phyloP scores from a whole-genome alignment of 1,284 basidiomycete genomes.

The Kwoniella shivajii region DNA sequence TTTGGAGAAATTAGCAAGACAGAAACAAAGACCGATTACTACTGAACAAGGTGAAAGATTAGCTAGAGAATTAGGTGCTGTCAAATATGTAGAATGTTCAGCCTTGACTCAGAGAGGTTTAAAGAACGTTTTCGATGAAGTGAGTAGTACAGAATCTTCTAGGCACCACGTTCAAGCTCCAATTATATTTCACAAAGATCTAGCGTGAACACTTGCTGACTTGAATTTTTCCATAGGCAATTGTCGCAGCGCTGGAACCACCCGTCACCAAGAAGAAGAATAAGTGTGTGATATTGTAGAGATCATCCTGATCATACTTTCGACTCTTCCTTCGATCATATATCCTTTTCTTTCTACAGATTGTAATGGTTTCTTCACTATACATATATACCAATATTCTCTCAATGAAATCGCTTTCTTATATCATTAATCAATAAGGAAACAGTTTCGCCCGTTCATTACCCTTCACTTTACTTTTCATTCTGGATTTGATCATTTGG shows the following conservation, averaged over 20 bases:
- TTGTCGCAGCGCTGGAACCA: constrained; percentile 96
- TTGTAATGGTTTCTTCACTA: too few species aligned
- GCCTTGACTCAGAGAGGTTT: constrained; percentile 98
- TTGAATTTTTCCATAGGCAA: constrained; percentile 68
- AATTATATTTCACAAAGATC: not conserved
- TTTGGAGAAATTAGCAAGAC: constrained; percentile 89
- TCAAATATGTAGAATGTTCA: constrained; percentile 99
- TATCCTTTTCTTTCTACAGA: too few species aligned
- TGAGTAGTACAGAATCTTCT: too few species aligned
- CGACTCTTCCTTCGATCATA: not conserved
- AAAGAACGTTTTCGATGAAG: constrained; percentile 99
- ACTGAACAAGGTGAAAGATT: constrained; percentile 89
- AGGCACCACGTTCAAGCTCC: too few species aligned
- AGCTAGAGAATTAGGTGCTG: constrained; percentile 91
- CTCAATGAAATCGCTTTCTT: too few species aligned
- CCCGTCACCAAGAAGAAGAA: constrained; percentile 83
- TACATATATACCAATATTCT: not conserved
- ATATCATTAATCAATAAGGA: too few species aligned
- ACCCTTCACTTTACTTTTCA: too few species aligned
- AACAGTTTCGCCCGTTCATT: too few species aligned
- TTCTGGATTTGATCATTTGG: too few species aligned
- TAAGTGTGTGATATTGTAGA: constrained; percentile 82
- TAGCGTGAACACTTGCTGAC: not conserved
- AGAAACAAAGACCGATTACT: constrained; percentile 92
- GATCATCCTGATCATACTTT: constrained; percentile 5